A percentile compares a stretch with the other conserved stretches of the same genome.
phyloP scores from a whole-genome alignment of 352 stramenopile genomes.

The Phytophthora brassicae region DNA sequence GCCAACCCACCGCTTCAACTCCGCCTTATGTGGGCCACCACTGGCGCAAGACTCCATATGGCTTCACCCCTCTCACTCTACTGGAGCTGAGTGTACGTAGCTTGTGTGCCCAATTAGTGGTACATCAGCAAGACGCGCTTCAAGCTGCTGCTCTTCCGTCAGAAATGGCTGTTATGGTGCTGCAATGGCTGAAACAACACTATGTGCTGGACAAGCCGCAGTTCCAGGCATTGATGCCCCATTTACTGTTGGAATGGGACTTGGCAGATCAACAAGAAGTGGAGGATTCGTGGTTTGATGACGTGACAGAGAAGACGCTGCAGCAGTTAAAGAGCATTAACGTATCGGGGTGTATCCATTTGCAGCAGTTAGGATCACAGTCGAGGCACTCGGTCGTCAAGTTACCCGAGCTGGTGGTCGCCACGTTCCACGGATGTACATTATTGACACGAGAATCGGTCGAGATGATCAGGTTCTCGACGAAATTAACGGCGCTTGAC shows the following conservation, averaged over 20 bases:
- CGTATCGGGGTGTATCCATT: slow-evolving; percentile 51
- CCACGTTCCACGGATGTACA: slow-evolving; percentile 53
- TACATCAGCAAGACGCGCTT: slow-evolving; percentile 25
- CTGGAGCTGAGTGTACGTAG: slow-evolving; percentile 57
- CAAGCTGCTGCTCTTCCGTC: slow-evolving; percentile 30
- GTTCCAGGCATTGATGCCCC: slow-evolving; percentile 57
- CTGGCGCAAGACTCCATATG: slow-evolving; percentile 42
- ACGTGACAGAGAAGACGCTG: slow-evolving; percentile 38
- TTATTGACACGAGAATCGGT: slow-evolving; percentile 46
- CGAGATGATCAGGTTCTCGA: slow-evolving; percentile 59
- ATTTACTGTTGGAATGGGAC: slow-evolving; percentile 63
- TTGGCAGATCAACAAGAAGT: slow-evolving; percentile 50
- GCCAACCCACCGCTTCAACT: neutral
- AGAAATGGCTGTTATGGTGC: slow-evolving; percentile 44
- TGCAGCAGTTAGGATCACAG: slow-evolving; percentile 53
- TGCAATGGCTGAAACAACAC: slow-evolving; percentile 59
- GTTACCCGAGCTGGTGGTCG: slow-evolving; percentile 53
- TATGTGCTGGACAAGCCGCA: slow-evolving; percentile 53
- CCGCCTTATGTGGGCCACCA: slow-evolving; percentile 53
- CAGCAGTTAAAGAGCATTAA: slow-evolving; percentile 63
- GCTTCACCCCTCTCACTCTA: slow-evolving; percentile 53
- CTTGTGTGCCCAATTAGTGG: slow-evolving; percentile 49
- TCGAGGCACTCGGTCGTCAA: slow-evolving; percentile 11
- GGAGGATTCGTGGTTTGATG: slow-evolving; percentile 69
- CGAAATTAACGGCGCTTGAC: slow-evolving; percentile 53